Evolutionary conservation across 768 basidiomycete genomes (phyloP).

Genomic region (Serendipita sp.): DNA sequence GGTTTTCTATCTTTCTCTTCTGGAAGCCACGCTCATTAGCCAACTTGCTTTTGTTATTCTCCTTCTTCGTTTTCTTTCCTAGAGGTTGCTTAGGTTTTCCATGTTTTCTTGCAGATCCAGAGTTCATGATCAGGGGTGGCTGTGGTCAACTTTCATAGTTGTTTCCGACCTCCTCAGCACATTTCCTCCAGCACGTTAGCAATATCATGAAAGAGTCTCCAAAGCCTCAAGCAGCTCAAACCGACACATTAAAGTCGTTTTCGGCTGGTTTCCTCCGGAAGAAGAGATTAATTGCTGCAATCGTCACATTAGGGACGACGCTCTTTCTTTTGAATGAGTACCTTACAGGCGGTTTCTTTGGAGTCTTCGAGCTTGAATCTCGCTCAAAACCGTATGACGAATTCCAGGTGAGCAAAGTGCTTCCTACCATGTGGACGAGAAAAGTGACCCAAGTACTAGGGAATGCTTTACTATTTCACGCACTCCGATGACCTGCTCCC

Average conservation of each 20-base stretch:
- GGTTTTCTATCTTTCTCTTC: not conserved
- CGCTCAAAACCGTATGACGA: not conserved
- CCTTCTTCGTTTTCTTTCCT: not conserved
- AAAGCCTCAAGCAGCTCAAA: no score
- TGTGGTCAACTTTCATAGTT: no score
- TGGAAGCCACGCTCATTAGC: not conserved
- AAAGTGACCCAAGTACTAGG: not conserved
- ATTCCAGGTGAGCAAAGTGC: not conserved
- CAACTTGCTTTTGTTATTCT: not conserved
- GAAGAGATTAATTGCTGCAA: not conserved
- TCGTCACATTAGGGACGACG: not conserved
- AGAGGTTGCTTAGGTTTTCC: not conserved
- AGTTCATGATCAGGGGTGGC: no score
- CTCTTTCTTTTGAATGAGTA: not conserved
- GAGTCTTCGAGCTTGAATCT: not conserved
- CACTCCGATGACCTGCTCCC: not conserved
- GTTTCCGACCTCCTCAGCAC: no score
- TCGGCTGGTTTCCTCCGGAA: not conserved
- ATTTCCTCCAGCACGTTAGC: no score
- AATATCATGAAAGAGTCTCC: no score
- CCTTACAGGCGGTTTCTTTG: not conserved
- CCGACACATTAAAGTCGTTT: no score
- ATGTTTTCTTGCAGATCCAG: no score
- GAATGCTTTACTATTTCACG: conserved; percentile 5
- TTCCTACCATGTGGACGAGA: not conserved